Evolutionary conservation across 345 rosid genomes (phyloP).

Genomic region (Eucalyptus sp.): DNA sequence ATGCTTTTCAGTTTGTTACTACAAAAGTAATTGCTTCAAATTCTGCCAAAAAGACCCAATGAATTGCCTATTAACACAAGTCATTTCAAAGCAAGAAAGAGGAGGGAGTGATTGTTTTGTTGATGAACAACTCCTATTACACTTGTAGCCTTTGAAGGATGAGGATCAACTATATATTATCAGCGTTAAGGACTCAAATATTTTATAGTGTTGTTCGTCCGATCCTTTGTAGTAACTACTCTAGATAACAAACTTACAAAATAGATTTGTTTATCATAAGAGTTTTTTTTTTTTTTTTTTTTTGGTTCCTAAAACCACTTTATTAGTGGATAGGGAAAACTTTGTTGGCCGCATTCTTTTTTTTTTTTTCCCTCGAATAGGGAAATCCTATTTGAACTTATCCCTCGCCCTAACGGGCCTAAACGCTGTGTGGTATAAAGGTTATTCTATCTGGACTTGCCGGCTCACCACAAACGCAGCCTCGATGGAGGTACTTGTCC

Average conservation of each 20-base stretch:
- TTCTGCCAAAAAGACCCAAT: neutral
- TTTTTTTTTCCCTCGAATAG: neutral
- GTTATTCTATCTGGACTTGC: neutral
- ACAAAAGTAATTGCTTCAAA: neutral
- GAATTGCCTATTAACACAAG: neutral
- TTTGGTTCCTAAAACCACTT: neutral
- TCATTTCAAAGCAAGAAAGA: neutral
- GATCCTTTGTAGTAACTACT: neutral
- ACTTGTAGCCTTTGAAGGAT: neutral
- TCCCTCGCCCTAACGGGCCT: neutral
- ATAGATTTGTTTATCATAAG: neutral
- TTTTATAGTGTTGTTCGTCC: neutral
- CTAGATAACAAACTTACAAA: fast-evolving
- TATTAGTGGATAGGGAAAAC: neutral
- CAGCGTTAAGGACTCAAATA: too few relatives aligned
- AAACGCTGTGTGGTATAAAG: neutral
- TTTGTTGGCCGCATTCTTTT: neutral
- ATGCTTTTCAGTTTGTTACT: too few relatives aligned
- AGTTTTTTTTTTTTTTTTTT: neutral
- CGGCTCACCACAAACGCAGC: neutral
- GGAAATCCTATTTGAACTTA: neutral
- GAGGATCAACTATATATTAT: neutral
- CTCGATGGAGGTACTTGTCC: neutral
- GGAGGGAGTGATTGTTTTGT: too few relatives aligned
- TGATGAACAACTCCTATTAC: too few relatives aligned